These are phyloP conservation scores for Physcomitrellopsis africana DNA, from an alignment of 225 moss, liverwort and hornwort species.

Conservation along the genomic window DNA sequence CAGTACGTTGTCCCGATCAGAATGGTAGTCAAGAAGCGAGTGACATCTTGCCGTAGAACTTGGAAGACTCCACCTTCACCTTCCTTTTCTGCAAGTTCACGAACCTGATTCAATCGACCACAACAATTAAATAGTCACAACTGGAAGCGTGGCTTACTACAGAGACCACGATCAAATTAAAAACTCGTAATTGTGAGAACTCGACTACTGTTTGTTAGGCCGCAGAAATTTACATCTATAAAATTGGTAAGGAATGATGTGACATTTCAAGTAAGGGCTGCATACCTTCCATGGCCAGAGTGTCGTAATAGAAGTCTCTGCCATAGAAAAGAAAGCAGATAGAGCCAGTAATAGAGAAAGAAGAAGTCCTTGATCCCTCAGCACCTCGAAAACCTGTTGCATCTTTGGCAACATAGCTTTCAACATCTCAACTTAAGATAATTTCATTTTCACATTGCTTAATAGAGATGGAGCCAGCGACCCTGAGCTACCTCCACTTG, in stretches of 20 bases:
- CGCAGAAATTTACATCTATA: not conserved
- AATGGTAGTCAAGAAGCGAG: conserved; percentile 96
- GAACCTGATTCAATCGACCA: conserved; percentile 59
- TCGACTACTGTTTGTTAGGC: not conserved
- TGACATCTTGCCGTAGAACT: conserved; percentile 88
- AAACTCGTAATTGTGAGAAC: conserved; percentile 14
- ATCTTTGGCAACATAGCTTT: conserved; percentile 63
- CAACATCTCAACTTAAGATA: conserved; percentile 29
- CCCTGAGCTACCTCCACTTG: conserved; percentile 42
- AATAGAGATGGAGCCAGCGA: conserved; percentile 40
- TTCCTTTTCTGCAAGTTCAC: conserved; percentile 97
- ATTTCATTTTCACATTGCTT: conserved; percentile 30
- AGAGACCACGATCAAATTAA: not conserved
- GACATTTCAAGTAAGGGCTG: not conserved
- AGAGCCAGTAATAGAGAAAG: conserved; percentile 76
- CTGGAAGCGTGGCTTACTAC: not conserved
- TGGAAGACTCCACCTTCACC: conserved; percentile 94
- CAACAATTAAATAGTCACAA: conserved; percentile 16
- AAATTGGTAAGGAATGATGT: conserved; percentile 15
- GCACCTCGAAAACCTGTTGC: conserved; percentile 74
- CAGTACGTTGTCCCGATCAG: conserved; percentile 93
- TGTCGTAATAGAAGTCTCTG: conserved; percentile 98
- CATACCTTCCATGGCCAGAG: conserved; percentile 99
- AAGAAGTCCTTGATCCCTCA: conserved; percentile 90
- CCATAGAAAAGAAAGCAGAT: conserved; percentile 99